Evolutionary conservation across 2,329 filamentous ascomycete genomes (phyloP).

Genomic region (Fusarium continuum): DNA sequence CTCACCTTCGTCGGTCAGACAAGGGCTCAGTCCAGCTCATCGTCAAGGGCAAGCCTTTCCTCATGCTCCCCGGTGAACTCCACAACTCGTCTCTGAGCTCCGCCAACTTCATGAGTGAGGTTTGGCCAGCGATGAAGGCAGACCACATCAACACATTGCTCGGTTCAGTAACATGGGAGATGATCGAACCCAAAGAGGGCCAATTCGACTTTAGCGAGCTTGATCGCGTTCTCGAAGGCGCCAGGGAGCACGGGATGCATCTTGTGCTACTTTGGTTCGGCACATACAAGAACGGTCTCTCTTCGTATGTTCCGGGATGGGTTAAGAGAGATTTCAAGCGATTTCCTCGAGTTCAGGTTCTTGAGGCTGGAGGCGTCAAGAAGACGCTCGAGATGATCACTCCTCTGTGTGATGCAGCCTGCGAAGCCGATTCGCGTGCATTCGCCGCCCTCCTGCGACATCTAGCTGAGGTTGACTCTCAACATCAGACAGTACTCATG

Average conservation of each 20-base stretch:
- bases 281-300: constrained; percentile 52
- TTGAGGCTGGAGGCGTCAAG: constrained; percentile 47
- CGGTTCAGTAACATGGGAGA: constrained; percentile 50
- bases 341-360: constrained; percentile 47
- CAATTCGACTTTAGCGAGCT: constrained; percentile 49
- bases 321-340: constrained; percentile 49
- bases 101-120: constrained; percentile 46
- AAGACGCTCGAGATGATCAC: constrained; percentile 48
- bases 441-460: constrained; percentile 48
- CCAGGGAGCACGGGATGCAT: constrained; percentile 46
- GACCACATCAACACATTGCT: constrained; percentile 51
- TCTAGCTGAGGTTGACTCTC: constrained; percentile 53
- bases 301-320: constrained; percentile 49
- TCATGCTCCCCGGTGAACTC: constrained; percentile 49
- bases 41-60: constrained; percentile 50
- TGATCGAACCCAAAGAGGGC: constrained; percentile 50
- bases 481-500: constrained; percentile 62
- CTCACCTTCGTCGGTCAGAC: constrained; percentile 34
- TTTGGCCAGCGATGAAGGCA: constrained; percentile 47
- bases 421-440: constrained; percentile 46
- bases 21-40: constrained; percentile 48
- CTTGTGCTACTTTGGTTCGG: constrained; percentile 53
- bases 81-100: constrained; percentile 51
- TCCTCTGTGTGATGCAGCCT: constrained; percentile 43
- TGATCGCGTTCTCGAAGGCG: constrained; percentile 46